phyloP scores from a whole-genome alignment of 805 yeast species.

The Blastobotrys americana region DNA sequence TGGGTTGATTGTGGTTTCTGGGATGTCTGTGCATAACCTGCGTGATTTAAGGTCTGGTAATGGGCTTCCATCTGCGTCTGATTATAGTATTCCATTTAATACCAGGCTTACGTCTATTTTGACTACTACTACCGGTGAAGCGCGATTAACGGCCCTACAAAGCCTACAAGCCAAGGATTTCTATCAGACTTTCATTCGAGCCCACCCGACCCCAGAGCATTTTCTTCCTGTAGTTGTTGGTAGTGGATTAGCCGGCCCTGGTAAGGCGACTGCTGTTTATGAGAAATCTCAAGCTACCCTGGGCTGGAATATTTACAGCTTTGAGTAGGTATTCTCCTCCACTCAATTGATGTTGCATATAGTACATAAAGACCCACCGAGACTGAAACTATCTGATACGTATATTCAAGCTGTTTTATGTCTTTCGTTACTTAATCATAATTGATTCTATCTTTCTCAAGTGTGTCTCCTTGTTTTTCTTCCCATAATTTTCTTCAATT shows the following conservation, averaged over 20 bases:
- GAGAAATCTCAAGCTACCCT: conserved; percentile 38
- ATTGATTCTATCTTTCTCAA: no score
- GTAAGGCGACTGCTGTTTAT: conserved; percentile 40
- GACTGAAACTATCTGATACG: no score
- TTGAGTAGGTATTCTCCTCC: no score
- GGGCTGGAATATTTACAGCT: conserved; percentile 60
- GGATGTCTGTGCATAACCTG: conserved; percentile 76
- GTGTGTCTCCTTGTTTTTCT: no score
- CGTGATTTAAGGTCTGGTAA: conserved; percentile 41
- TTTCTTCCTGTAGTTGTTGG: conserved; percentile 60
- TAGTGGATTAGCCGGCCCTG: conserved; percentile 42
- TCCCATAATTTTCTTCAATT: no score
- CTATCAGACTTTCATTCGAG: conserved; percentile 31
- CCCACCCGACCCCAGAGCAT: conserved; percentile 78
- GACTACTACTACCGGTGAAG: conserved; percentile 36
- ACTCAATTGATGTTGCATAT: no score
- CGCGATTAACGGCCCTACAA: conserved; percentile 29
- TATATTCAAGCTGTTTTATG: no score
- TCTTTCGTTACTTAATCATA: no score
- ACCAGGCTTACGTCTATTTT: conserved; percentile 45
- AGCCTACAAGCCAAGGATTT: conserved; percentile 35
- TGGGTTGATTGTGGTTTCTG: conserved; percentile 55
- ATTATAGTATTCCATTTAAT: conserved; percentile 36
- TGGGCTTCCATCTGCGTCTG: conserved; percentile 19
- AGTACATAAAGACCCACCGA: no score